Conservation (phyloP, 768 basidiomycete genomes). For the Psilocybe azurescens region DNA sequence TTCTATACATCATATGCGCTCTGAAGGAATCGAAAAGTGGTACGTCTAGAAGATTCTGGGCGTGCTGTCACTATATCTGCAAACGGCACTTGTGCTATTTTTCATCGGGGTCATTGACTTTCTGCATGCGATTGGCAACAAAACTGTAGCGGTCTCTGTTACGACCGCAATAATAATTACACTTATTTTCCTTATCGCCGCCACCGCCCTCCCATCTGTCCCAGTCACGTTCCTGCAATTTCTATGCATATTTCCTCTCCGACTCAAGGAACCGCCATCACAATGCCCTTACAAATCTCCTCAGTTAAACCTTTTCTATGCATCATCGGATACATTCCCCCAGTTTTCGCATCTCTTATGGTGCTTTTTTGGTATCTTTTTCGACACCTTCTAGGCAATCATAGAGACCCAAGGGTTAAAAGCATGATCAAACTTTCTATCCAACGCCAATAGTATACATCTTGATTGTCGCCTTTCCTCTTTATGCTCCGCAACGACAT, state of each 20-base stretch:
- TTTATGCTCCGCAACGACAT: too few relatives aligned
- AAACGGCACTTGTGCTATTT: slow-evolving; percentile 29
- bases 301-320: slow-evolving; percentile 12
- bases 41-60: slow-evolving; percentile 25
- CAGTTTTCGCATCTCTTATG: background rate
- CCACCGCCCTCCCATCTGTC: slow-evolving; percentile 17
- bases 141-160: slow-evolving; percentile 19
- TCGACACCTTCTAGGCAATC: background rate
- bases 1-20: slow-evolving; percentile 26
- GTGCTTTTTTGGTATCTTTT: background rate
- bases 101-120: slow-evolving; percentile 29
- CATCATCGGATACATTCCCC: too few relatives aligned
- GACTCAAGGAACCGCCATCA: background rate
- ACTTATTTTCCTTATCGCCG: slow-evolving; percentile 20
- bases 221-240: slow-evolving; percentile 2
- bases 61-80: slow-evolving; percentile 28
- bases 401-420: too few relatives aligned
- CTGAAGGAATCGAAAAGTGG: slow-evolving; percentile 26
- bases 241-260: background rate
- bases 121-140: slow-evolving; percentile 22
- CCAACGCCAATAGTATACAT: too few relatives aligned
- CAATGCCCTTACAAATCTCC: slow-evolving; percentile 23
- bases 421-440: too few relatives aligned
- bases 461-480: too few relatives aligned
- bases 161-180: slow-evolving; percentile 16